These are phyloP conservation scores for Dioscorea alata DNA, from an alignment of 106 monocot species.

Conservation along the genomic window DNA sequence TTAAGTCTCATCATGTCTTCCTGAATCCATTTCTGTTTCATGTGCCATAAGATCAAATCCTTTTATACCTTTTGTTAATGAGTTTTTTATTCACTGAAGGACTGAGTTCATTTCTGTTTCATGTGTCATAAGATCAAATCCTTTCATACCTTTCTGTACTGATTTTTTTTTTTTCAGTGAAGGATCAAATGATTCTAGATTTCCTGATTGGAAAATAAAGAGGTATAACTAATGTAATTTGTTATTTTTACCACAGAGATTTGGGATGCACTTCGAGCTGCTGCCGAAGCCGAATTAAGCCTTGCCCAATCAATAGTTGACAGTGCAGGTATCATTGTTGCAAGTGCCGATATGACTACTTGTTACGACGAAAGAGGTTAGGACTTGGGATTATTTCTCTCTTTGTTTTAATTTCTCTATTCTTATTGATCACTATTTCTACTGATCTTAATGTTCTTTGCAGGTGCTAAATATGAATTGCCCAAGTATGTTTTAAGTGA, in stretches of 20 bases:
- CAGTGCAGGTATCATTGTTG: slow-evolving; percentile 52
- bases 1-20: too few species aligned
- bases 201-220: too few species aligned
- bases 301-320: slow-evolving; percentile 61
- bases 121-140: too few species aligned
- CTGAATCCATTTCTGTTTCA: too few species aligned
- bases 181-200: too few species aligned
- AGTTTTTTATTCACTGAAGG: too few species aligned
- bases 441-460: not conserved
- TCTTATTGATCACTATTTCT: not conserved
- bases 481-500: slow-evolving; percentile 62
- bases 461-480: slow-evolving; percentile 75
- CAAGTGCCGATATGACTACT: slow-evolving; percentile 52
- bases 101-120: too few species aligned
- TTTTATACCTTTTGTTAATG: too few species aligned
- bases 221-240: too few species aligned
- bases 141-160: too few species aligned
- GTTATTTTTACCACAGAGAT: slow-evolving; percentile 36
- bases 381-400: not conserved
- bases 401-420: not conserved
- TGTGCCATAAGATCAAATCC: too few species aligned
- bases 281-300: slow-evolving; percentile 40
- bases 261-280: slow-evolving; percentile 76
- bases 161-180: too few species aligned
- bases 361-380: slow-evolving; percentile 65